phyloP scores from a whole-genome alignment of 1,284 basidiomycete species.

The Pyrrhoderma noxium region DNA sequence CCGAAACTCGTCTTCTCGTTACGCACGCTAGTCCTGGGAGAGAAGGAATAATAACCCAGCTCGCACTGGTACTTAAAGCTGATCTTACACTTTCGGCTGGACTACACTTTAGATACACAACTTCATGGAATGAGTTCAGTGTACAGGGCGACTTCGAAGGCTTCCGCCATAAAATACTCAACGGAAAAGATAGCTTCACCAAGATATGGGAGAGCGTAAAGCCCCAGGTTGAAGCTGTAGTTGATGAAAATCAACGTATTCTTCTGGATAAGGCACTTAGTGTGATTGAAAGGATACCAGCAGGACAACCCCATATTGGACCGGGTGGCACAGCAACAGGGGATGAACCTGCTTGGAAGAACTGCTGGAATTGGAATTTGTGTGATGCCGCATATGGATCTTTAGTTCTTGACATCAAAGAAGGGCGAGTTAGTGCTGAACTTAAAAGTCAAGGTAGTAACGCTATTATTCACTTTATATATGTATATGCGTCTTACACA shows the following conservation, averaged over 20 bases:
- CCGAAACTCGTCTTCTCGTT: conserved; percentile 91
- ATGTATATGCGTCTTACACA: not conserved
- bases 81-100: conserved; percentile 94
- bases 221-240: conserved; percentile 83
- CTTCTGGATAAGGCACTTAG: conserved; percentile 86
- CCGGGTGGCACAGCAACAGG: conserved; percentile 45
- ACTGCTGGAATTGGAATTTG: conserved; percentile 98
- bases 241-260: conserved; percentile 87
- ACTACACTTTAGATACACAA: conserved; percentile 95
- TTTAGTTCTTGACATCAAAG: conserved; percentile 82
- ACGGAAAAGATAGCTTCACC: conserved; percentile 79
- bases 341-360: conserved; percentile 92
- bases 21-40: conserved; percentile 91
- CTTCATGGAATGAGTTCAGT: conserved; percentile 95
- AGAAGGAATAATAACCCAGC: conserved; percentile 88
- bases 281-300: conserved; percentile 76
- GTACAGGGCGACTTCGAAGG: conserved; percentile 87
- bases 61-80: conserved; percentile 86
- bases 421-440: conserved; percentile 88
- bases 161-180: conserved; percentile 76
- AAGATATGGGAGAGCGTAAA: conserved; percentile 94
- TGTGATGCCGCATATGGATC: conserved; percentile 92
- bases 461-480: not conserved
- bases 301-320: conserved; percentile 49
- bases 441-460: conserved; percentile 80